Base-by-base conservation (phyloP, 2,329 filamentous ascomycete species). In the Arthrocladium fulminans region DNA sequence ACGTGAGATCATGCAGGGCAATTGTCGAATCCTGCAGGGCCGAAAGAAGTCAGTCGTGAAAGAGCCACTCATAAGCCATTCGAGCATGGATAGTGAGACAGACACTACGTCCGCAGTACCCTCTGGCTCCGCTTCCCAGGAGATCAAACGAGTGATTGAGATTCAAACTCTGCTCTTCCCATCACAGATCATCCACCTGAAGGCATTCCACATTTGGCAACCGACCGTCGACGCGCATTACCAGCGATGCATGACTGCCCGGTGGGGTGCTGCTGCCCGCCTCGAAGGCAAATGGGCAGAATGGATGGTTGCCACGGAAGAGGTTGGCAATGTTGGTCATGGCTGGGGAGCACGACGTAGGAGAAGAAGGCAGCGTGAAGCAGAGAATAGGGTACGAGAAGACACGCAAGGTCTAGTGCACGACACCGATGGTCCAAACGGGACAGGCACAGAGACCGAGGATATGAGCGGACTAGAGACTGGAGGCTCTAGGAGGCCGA, bases 131-230 rank as follows among this genome's bases (percentile, higher is more conserved):
- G 47, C 47, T 7, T 48, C 45, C 20, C 46, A 52, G 29, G 50
- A 57, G 24, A 49, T 48, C 32, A 47, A 43, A 22, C 56, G 54
- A 20, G 47, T 55, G 7, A 51, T 51, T 1, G 52, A 56, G 3
- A 59, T 54, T 24, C 57, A 57, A 23, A 57, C 59, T 0, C 61
- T 73, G 8, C 76, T 76, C 0, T 89, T 83, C 58, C 86, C 88
- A 0, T 78, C 80, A 1, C 83, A 95, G 62, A 79, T 94, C 49
- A 88, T 97, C 51, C 74, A 81, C 4, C 75, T 97, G 37, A 96
- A 95, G 66, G 94, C 88, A 66, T 97, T 90, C 70, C 94, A 94
- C 64, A 88, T 85, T 35, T 96, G 87, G 79, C 90, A 97, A 67
- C 86, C 87, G 69, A 96, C 88, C 0, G 88, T 96, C 3, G 85